Evolutionary conservation across 176 grass and related monocot species (phyloP), one percentile per base, ranked within the genome.

Genomic region (Oryza meyeriana): DNA sequence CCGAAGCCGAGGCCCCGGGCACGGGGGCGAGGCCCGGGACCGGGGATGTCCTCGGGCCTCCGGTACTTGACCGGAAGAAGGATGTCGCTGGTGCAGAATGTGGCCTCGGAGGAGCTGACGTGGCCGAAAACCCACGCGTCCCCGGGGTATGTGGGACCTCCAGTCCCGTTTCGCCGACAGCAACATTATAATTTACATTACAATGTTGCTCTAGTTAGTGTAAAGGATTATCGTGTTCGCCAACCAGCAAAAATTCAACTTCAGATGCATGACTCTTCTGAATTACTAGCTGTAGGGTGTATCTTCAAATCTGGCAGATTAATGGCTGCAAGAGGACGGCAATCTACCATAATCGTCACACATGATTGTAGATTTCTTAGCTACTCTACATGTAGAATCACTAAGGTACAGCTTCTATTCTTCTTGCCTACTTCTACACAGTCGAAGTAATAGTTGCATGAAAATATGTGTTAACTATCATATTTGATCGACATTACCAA

Each of bases 141-240:
- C n/a, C n/a, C n/a, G n/a, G n/a, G n/a, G n/a, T n/a, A n/a, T n/a
- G n/a, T n/a, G n/a, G n/a, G n/a, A n/a, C n/a, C n/a, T n/a, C n/a
- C n/a, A n/a, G n/a, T n/a, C n/a, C n/a, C n/a, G n/a, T n/a, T n/a
- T n/a, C n/a, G n/a, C n/a, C n/a, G n/a, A n/a, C n/a, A n/a, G n/a
- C n/a, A 50, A 65, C 62, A 66, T 31, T 79, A 66, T 34, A 79
- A 34, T 79, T 67, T 79, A 33, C 61, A 34, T 10, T 79, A 67
- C 63, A 66, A 80, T 55, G 45, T 80, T 69, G 64, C 75, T 64
- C 36, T 78, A 64, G 75, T 78, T 25, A 30, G 25, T 44, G 59
- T 78, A 16, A 78, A 64, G 38, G 75, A 44, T 64, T 64, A 42
- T 2, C 2, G 2, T 30, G 36, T 61, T 78, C 0, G 1, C 2